These are phyloP conservation scores for Lolium perenne DNA, from an alignment of 176 grass and related monocot species.

Conservation along the genomic window DNA sequence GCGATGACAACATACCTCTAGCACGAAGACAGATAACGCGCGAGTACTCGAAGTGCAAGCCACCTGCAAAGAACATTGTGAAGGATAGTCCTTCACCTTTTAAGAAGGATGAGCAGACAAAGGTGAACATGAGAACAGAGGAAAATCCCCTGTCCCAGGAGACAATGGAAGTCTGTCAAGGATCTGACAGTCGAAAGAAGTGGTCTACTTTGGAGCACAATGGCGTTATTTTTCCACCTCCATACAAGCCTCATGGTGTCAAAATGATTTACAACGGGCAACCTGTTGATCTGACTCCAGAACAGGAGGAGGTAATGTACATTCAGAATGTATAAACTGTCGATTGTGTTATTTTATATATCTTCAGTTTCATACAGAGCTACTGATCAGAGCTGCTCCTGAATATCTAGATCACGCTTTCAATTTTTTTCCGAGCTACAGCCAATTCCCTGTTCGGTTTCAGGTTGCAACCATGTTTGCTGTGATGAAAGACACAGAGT, in stretches of 20 bases:
- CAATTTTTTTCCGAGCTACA: neutral
- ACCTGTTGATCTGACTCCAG: constrained; percentile 82
- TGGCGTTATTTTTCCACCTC: constrained; percentile 84
- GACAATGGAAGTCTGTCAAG: constrained; percentile 63
- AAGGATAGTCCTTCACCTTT: constrained; percentile 53
- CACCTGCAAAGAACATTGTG: constrained; percentile 42
- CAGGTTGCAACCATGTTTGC: constrained; percentile 99
- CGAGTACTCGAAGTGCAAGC: constrained; percentile 58
- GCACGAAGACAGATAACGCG: constrained; percentile 60
- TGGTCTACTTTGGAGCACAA: constrained; percentile 86
- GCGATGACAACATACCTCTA: constrained; percentile 54
- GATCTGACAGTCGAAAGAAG: constrained; percentile 72
- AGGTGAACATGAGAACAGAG: constrained; percentile 53
- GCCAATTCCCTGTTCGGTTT: constrained; percentile 16
- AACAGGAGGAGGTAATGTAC: constrained; percentile 84
- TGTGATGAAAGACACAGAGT: constrained; percentile 93
- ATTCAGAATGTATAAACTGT: neutral
- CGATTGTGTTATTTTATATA: constrained; percentile 22
- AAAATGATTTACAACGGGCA: constrained; percentile 92
- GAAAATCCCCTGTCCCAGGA: constrained; percentile 66
- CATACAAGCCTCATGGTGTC: constrained; percentile 82
- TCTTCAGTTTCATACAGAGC: neutral
- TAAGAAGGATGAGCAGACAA: constrained; percentile 66
- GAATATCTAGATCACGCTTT: constrained; percentile 1
- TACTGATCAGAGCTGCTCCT: neutral